phyloP scores from a whole-genome alignment of 495 filamentous ascomycete genomes.

The Neurospora hispaniola region DNA sequence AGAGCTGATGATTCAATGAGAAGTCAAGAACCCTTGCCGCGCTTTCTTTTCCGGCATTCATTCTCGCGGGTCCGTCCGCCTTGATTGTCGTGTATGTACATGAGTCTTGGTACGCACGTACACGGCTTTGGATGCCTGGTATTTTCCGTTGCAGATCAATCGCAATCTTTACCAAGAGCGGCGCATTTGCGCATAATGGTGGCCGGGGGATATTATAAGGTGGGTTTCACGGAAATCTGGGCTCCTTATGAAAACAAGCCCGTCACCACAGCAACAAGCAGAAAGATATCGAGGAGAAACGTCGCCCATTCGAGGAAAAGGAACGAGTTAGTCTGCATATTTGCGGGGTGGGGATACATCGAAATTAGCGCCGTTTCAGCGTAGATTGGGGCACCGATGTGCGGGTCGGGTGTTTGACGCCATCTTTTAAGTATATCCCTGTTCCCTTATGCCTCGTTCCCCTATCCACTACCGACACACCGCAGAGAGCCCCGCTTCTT shows the following conservation, averaged over 20 bases:
- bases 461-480: neutral
- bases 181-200: neutral
- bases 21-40: neutral
- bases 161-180: neutral
- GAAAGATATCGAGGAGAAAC: neutral
- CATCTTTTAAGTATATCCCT: neutral
- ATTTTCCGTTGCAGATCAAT: neutral
- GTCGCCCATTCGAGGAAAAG: too few species aligned
- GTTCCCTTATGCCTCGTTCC: neutral
- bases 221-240: neutral
- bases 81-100: neutral
- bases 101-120: neutral
- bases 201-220: neutral
- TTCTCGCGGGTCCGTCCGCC: neutral
- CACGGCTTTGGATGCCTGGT: neutral
- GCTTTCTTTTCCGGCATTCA: neutral
- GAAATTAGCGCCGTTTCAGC: constrained; percentile 14
- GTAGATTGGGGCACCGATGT: neutral
- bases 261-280: neutral
- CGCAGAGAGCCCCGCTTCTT: constrained; percentile 7
- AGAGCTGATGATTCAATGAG: neutral
- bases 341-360: neutral
- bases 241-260: neutral
- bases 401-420: neutral
- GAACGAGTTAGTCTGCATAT: neutral